Percentiles rank a stretch among this genome's conserved stretches.
Evolutionary conservation across 2,329 filamentous ascomycete genomes (phyloP).

Genomic region (Fusarium scirpi): DNA sequence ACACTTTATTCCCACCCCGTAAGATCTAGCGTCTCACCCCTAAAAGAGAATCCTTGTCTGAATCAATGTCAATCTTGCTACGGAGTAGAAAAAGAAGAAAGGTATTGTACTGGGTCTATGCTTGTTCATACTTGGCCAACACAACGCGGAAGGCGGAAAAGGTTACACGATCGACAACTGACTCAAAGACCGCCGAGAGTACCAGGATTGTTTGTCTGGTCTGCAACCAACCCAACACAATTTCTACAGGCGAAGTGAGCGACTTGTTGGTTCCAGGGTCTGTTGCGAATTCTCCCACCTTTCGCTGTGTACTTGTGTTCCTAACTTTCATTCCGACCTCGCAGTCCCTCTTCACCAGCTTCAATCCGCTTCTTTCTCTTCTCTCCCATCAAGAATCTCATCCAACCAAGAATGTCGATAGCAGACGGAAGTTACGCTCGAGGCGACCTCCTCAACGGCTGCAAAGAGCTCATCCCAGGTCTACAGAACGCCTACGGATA

Average conservation of each 20-base stretch:
- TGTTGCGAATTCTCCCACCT: neutral
- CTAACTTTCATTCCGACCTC: neutral
- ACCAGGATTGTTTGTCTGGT: neutral
- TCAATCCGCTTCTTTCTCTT: neutral
- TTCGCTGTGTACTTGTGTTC: neutral
- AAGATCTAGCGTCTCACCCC: conserved; percentile 16
- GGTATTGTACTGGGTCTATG: neutral
- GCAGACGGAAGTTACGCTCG: conserved; percentile 29
- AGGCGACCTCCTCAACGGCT: conserved; percentile 39
- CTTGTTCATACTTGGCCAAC: neutral
- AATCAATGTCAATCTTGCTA: neutral
- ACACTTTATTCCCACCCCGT: conserved; percentile 12
- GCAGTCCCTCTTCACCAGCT: neutral
- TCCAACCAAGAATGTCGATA: conserved; percentile 25
- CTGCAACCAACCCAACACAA: neutral
- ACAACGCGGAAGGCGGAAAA: neutral
- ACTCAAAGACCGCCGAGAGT: neutral
- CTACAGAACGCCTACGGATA: conserved; percentile 39
- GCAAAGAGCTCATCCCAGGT: conserved; percentile 33
- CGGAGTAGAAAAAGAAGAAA: neutral
- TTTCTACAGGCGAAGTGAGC: neutral
- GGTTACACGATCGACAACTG: neutral
- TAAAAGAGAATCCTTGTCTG: neutral
- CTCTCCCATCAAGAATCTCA: neutral
- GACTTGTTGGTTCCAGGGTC: conserved; percentile 10